phyloP scores from a whole-genome alignment of 257 asterid genomes.

The Lycium ferocissimum region DNA sequence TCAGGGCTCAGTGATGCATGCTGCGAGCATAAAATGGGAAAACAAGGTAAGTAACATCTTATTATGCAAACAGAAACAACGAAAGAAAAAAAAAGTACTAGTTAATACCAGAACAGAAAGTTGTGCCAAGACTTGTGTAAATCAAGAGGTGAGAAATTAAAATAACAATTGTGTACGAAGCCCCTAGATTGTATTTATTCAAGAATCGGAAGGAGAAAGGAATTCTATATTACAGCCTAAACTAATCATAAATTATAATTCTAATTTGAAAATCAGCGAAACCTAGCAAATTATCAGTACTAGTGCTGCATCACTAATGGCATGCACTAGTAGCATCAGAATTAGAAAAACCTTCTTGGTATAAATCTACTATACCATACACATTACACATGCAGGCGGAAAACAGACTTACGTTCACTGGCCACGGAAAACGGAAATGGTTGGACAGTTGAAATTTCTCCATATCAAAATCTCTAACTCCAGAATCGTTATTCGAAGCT shows the following conservation, averaged over 20 bases:
- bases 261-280: background rate
- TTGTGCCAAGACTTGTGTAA: background rate
- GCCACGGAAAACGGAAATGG: slow-evolving; percentile 82
- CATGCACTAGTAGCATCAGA: slow-evolving; percentile 19
- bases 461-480: slow-evolving; percentile 90
- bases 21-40: slow-evolving; percentile 46
- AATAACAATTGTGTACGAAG: background rate
- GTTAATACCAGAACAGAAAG: slow-evolving; percentile 14
- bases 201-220: background rate
- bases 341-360: slow-evolving; percentile 5
- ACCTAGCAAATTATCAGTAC: background rate
- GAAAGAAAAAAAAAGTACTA: background rate
- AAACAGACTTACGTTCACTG: slow-evolving; percentile 79
- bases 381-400: background rate
- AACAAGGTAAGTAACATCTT: background rate
- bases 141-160: background rate
- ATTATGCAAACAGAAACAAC: no score
- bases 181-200: background rate
- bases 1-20: slow-evolving; percentile 93
- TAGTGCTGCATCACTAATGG: background rate
- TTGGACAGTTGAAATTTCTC: slow-evolving; percentile 77
- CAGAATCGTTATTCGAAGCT: slow-evolving; percentile 89
- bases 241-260: slow-evolving; percentile 2
- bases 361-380: background rate
- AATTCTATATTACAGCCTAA: background rate